Evolutionary conservation across 1,284 basidiomycete genomes (phyloP).

Genomic region (Heliocybe sulcata): DNA sequence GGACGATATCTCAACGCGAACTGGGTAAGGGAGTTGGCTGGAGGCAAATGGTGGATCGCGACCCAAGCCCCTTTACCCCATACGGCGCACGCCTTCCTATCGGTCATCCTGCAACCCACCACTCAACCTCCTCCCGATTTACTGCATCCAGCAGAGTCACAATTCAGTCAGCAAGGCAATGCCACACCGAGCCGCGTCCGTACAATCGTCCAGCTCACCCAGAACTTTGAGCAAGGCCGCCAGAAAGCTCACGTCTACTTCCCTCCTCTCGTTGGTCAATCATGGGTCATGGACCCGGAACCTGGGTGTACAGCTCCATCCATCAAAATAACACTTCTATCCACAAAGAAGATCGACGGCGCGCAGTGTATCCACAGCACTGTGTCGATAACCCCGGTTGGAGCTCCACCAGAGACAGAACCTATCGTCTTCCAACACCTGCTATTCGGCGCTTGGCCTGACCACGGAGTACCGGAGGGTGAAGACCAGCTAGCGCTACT

Average conservation of each 20-base stretch:
- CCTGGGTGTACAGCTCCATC: conserved; percentile 28
- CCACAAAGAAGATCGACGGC: conserved; percentile 33
- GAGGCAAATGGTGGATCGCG: conserved; percentile 78
- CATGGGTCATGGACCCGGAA: conserved; percentile 42
- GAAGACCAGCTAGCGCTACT: conserved; percentile 51
- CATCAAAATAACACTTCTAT: conserved; percentile 48
- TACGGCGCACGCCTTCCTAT: conserved; percentile 71
- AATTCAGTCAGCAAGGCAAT: conserved; percentile 5
- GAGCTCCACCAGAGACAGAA: conserved; percentile 14
- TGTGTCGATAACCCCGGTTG: conserved; percentile 25
- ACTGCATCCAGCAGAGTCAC: conserved; percentile 7
- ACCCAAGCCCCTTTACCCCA: conserved; percentile 70
- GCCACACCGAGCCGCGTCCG: conserved; percentile 36
- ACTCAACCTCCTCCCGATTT: conserved; percentile 28
- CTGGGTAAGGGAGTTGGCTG: conserved; percentile 68
- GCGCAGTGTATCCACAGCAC: conserved; percentile 60
- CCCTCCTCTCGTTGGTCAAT: conserved; percentile 48
- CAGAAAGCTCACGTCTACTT: conserved; percentile 76
- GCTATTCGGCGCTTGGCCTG: conserved; percentile 75
- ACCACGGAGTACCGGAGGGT: conserved; percentile 66
- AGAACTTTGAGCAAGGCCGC: conserved; percentile 53
- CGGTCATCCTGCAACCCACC: conserved; percentile 47
- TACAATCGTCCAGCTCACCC: conserved; percentile 77
- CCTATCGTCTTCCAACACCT: conserved; percentile 60
- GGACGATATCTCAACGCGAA: conserved; percentile 73